These are phyloP conservation scores for Pogostemon cablin DNA, from an alignment of 257 asterid species.

Conservation along the genomic window DNA sequence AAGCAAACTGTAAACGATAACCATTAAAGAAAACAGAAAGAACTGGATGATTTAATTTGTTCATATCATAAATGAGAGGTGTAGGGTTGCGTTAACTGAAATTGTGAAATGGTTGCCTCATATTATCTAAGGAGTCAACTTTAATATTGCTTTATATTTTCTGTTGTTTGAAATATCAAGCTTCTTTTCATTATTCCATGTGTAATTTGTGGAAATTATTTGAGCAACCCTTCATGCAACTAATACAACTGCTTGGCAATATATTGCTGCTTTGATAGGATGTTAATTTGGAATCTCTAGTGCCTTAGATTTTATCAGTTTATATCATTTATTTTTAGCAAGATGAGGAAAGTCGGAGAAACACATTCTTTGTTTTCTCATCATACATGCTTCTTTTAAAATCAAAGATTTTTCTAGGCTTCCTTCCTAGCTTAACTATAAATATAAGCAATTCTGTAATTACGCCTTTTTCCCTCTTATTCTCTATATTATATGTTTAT, in stretches of 20 bases:
- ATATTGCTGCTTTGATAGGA: not conserved
- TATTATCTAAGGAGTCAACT: not conserved
- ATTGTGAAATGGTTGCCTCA: no score
- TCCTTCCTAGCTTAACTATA: not conserved
- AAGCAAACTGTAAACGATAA: no score
- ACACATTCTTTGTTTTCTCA: not conserved
- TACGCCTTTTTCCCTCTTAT: not conserved
- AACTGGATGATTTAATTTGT: no score
- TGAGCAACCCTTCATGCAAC: not conserved
- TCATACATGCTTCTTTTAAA: not conserved
- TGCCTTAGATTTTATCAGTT: slow-evolving; percentile 13
- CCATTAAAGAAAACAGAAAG: no score
- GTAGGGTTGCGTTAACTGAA: no score
- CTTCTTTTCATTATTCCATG: not conserved
- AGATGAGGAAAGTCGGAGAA: not conserved
- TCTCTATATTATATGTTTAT: no score
- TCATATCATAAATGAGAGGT: no score
- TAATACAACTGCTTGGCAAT: not conserved
- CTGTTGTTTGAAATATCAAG: not conserved
- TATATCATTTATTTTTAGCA: not conserved
- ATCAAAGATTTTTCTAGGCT: not conserved
- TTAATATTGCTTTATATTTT: not conserved
- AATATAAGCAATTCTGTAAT: not conserved
- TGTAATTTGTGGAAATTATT: slow-evolving; percentile 10
- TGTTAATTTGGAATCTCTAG: slow-evolving; percentile 10